phyloP scores from a whole-genome alignment of 164 flowering plant genomes.

The Chimonanthus salicifolius region DNA sequence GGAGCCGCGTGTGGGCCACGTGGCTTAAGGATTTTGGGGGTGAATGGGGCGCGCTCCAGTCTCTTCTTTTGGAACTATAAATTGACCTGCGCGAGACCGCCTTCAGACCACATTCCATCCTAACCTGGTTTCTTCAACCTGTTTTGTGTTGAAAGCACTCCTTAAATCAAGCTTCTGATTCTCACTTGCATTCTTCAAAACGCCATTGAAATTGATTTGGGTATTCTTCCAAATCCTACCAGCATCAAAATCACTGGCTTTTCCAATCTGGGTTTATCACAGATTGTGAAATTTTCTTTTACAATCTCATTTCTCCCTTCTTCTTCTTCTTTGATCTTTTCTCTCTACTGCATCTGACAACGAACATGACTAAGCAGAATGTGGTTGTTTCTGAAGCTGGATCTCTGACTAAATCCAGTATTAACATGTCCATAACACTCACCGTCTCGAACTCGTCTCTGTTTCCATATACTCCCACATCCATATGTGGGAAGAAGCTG shows the following conservation, averaged over 20 bases:
- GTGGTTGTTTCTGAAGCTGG: constrained; percentile 32
- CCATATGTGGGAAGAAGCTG: constrained; percentile 16
- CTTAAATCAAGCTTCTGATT: no score
- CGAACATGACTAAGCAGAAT: constrained; percentile 58
- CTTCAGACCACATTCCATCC: not conserved
- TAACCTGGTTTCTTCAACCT: not conserved
- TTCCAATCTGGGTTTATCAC: not conserved
- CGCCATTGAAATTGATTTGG: not conserved
- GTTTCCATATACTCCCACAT: constrained; percentile 20
- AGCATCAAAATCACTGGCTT: not conserved
- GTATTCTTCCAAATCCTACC: not conserved
- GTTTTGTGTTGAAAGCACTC: not conserved
- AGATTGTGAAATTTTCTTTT: not conserved
- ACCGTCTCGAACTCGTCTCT: constrained; percentile 26
- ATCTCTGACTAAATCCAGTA: constrained; percentile 19
- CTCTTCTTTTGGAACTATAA: constrained; percentile 11
- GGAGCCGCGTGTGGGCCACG: constrained; percentile 6
- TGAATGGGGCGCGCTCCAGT: constrained; percentile 13
- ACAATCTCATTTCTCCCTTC: not conserved
- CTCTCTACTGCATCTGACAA: no score
- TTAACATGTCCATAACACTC: constrained; percentile 24
- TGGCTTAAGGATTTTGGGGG: not conserved
- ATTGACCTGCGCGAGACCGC: not conserved
- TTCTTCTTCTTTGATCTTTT: not conserved
- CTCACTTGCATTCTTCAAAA: no score